phyloP scores from a whole-genome alignment of 2,329 filamentous ascomycete genomes.

The Colletotrichum australisinense region DNA sequence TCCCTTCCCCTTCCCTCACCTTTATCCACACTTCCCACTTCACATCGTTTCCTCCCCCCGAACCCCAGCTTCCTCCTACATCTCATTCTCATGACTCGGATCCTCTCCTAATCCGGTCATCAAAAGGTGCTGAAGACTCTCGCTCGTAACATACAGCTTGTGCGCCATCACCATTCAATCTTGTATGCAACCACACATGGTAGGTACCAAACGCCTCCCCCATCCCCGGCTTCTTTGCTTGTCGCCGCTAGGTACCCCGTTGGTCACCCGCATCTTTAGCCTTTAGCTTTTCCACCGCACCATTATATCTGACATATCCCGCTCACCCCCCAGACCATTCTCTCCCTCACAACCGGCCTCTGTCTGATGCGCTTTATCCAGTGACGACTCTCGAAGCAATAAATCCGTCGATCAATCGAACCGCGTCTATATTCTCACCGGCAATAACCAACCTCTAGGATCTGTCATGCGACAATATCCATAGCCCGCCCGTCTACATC shows the following conservation, averaged over 20 bases:
- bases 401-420: not conserved
- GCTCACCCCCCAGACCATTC: not conserved
- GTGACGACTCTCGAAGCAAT: not conserved
- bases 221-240: not conserved
- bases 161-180: not conserved
- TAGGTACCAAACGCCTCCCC: slow-evolving; percentile 3
- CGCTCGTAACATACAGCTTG: not conserved
- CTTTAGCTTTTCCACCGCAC: slow-evolving; percentile 17
- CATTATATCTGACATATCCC: slow-evolving; percentile 29
- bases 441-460: not conserved
- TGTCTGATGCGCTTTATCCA: slow-evolving; percentile 4
- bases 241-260: not conserved
- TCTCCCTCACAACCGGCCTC: slow-evolving; percentile 7
- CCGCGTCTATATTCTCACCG: not conserved
- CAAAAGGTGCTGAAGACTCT: slow-evolving; percentile 1
- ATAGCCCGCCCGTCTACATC: slow-evolving; percentile 1
- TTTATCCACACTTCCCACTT: slow-evolving; percentile 34
- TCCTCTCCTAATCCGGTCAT: slow-evolving; percentile 18
- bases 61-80: slow-evolving; percentile 29
- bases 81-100: slow-evolving; percentile 25
- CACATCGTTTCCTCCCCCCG: slow-evolving; percentile 11
- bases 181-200: not conserved
- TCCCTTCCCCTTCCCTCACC: slow-evolving; percentile 6
- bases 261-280: slow-evolving; percentile 4
- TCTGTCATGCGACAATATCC: slow-evolving; percentile 28